These are phyloP conservation scores for Rutstroemia sp. DNA, from an alignment of 2,329 filamentous ascomycete genomes.

Conservation along the genomic window DNA sequence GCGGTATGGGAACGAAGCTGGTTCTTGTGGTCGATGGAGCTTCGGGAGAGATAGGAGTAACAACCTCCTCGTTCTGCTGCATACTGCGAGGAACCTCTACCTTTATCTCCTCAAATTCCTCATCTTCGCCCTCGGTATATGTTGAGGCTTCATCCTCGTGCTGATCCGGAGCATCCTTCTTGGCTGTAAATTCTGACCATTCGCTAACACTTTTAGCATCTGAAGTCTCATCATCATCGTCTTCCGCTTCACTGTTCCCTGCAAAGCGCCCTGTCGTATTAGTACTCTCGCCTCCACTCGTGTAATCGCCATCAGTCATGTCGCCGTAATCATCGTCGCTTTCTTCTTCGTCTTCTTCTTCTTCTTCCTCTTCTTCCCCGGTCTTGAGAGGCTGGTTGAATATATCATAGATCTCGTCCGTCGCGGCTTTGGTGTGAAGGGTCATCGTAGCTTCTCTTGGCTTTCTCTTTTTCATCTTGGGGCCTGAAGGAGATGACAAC, in stretches of 20 bases:
- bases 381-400: slow-evolving; percentile 75
- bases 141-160: slow-evolving; percentile 35
- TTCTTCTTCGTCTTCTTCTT: slow-evolving; percentile 34
- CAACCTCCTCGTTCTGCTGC: slow-evolving; percentile 31
- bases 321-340: slow-evolving; percentile 57
- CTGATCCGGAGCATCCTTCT: slow-evolving; percentile 57
- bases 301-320: slow-evolving; percentile 65
- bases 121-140: slow-evolving; percentile 32
- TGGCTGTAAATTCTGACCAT: slow-evolving; percentile 82
- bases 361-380: slow-evolving; percentile 26
- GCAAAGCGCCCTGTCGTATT: slow-evolving; percentile 62
- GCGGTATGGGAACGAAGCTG: slow-evolving; percentile 70
- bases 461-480: slow-evolving; percentile 68
- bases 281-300: slow-evolving; percentile 78
- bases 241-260: slow-evolving; percentile 56
- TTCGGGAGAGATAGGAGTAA: slow-evolving; percentile 38
- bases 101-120: slow-evolving; percentile 27
- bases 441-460: slow-evolving; percentile 90
- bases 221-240: slow-evolving; percentile 45
- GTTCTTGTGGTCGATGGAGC: slow-evolving; percentile 39
- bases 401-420: slow-evolving; percentile 94
- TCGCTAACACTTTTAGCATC: slow-evolving; percentile 63
- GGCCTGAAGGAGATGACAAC: slow-evolving; percentile 78
- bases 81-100: slow-evolving; percentile 29
- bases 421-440: slow-evolving; percentile 87